Evolutionary conservation across 2,329 filamentous ascomycete genomes (phyloP).

Genomic region (Pestalotiopsis sp.): DNA sequence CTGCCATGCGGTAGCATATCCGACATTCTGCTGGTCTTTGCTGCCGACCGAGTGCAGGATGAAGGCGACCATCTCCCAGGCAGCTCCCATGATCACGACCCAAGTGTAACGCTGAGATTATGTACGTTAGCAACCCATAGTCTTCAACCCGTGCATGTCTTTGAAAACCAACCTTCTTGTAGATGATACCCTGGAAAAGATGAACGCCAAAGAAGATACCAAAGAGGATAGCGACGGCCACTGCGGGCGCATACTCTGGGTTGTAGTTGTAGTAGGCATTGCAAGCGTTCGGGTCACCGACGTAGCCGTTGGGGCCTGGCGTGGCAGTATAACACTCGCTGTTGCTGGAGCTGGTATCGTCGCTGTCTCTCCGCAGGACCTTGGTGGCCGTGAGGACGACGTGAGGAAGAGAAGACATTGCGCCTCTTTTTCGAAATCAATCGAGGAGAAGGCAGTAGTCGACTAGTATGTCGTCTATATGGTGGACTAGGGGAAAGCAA

Average conservation of each 20-base stretch:
- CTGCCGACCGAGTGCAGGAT: slow-evolving; percentile 35
- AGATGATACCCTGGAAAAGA: slow-evolving; percentile 22
- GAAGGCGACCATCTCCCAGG: slow-evolving; percentile 42
- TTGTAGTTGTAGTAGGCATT: slow-evolving; percentile 31
- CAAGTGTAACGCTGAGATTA: slow-evolving; percentile 23
- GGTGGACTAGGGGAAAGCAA: neutral
- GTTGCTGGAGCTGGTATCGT: slow-evolving; percentile 10
- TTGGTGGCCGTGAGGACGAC: slow-evolving; percentile 14
- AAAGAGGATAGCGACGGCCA: slow-evolving; percentile 26
- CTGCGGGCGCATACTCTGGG: slow-evolving; percentile 25
- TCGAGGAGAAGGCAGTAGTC: neutral
- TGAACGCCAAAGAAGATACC: slow-evolving; percentile 23
- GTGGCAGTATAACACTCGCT: slow-evolving; percentile 14
- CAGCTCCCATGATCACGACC: slow-evolving; percentile 40
- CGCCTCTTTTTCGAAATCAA: neutral
- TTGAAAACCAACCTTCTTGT: slow-evolving; percentile 20
- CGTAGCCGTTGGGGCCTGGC: slow-evolving; percentile 23
- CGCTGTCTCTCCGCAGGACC: slow-evolving; percentile 18
- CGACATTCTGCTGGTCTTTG: slow-evolving; percentile 37
- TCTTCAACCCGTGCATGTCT: neutral
- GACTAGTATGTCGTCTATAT: neutral
- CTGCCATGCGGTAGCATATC: slow-evolving; percentile 31
- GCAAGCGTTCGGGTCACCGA: slow-evolving; percentile 25
- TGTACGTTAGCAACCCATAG: neutral
- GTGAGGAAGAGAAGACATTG: slow-evolving; percentile 5